These are phyloP conservation scores for Brassica nigra DNA, from an alignment of 345 rosid genomes.

Conservation along the genomic window DNA sequence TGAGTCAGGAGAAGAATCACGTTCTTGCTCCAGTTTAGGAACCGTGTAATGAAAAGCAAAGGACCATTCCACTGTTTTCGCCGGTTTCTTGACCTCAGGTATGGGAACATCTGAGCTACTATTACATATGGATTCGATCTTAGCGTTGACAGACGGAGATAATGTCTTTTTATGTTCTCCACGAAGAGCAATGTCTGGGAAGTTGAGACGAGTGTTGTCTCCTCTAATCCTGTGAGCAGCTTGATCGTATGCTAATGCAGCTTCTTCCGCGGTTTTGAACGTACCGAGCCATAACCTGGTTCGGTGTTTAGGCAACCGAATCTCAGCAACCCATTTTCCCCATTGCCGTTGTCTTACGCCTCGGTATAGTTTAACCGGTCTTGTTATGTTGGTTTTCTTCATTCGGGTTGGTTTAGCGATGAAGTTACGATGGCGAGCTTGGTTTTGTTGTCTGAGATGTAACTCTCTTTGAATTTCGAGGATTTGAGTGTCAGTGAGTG, in stretches of 20 bases:
- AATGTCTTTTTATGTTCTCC: conserved; percentile 61
- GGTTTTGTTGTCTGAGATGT: conserved; percentile 25
- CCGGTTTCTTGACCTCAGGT: conserved; percentile 49
- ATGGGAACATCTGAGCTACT: conserved; percentile 26
- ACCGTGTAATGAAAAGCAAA: conserved; percentile 33
- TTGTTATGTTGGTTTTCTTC: conserved; percentile 51
- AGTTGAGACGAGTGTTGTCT: conserved; percentile 83
- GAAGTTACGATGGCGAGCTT: conserved; percentile 30
- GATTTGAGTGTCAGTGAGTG: conserved; percentile 70
- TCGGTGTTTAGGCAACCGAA: conserved; percentile 83
- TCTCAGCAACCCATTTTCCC: conserved; percentile 98
- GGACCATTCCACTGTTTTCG: conserved; percentile 20
- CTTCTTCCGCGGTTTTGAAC: conserved; percentile 80
- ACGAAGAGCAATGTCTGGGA: conserved; percentile 53
- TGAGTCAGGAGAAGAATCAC: conserved; percentile 23
- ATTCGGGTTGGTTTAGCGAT: conserved; percentile 50
- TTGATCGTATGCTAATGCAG: conserved; percentile 87
- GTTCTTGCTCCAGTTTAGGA: conserved; percentile 33
- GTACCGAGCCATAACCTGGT: conserved; percentile 99
- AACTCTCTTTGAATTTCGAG: conserved; percentile 68
- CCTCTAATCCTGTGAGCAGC: conserved; percentile 87
- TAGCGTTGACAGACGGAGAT: conserved; percentile 75
- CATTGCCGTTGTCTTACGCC: conserved; percentile 96
- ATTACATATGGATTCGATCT: conserved; percentile 73
- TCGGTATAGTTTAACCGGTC: conserved; percentile 68